phyloP scores from a whole-genome alignment of 169 alveolate genomes.

The Plasmodium chabaudi region DNA sequence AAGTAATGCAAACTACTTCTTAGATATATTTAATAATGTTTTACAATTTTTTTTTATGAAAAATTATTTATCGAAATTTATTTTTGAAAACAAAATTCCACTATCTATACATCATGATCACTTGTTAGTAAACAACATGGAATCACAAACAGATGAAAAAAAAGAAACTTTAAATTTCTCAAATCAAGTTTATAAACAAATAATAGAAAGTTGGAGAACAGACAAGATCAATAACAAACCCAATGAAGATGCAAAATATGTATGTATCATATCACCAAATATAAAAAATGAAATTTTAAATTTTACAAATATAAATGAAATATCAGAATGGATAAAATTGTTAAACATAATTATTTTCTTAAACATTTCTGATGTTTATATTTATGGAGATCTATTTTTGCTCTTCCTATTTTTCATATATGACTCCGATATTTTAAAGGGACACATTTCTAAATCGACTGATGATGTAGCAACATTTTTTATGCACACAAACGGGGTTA shows the following conservation, averaged over 20 bases:
- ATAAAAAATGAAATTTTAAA: constrained; percentile 9
- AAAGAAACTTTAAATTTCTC: too few relatives aligned
- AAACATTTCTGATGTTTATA: constrained; percentile 30
- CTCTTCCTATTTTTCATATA: constrained; percentile 34
- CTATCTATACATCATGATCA: not conserved
- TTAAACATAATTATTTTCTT: constrained; percentile 16
- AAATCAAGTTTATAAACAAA: too few relatives aligned
- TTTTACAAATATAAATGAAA: not conserved
- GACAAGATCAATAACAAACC: too few relatives aligned
- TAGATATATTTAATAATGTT: not conserved
- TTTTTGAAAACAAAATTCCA: constrained; percentile 15
- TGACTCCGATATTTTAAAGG: constrained; percentile 16
- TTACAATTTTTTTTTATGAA: constrained; percentile 4
- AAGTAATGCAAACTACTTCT: constrained; percentile 1
- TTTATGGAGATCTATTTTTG: constrained; percentile 36
- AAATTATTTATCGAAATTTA: not conserved
- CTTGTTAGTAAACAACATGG: too few relatives aligned
- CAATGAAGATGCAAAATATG: not conserved
- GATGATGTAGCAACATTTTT: not conserved
- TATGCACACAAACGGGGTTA: too few relatives aligned
- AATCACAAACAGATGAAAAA: too few relatives aligned
- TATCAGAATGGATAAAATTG: constrained; percentile 41
- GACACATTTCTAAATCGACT: not conserved
- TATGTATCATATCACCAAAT: constrained; percentile 64
- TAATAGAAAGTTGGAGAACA: too few relatives aligned